A percentile compares a stretch with the other conserved stretches of the same genome.
Evolutionary conservation across 2,329 filamentous ascomycete genomes (phyloP).

Genomic region (Lasiodiplodia sp.): DNA sequence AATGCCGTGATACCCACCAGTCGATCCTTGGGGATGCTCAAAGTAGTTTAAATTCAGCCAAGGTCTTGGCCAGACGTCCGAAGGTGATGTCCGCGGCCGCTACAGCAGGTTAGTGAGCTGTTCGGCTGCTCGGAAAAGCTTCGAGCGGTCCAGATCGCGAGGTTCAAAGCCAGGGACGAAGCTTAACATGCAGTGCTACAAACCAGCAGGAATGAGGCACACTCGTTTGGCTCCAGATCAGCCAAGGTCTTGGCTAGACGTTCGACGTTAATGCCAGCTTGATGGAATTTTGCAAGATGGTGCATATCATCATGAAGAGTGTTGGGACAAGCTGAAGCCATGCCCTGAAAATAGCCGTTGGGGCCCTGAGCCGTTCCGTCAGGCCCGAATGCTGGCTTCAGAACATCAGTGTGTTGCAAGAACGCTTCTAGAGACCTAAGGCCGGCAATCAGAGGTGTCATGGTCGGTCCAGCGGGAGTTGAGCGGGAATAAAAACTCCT

Average conservation of each 20-base stretch:
- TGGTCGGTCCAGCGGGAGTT: neutral
- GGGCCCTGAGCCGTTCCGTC: neutral
- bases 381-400: neutral
- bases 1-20: slow-evolving; percentile 13
- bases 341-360: neutral
- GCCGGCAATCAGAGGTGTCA: too few relatives aligned
- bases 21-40: neutral
- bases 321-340: neutral
- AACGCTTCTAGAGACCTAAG: neutral
- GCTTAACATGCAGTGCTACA: slow-evolving; percentile 20
- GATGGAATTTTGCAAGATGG: neutral
- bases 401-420: neutral
- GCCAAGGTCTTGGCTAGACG: slow-evolving; percentile 26
- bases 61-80: slow-evolving; percentile 24
- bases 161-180: neutral
- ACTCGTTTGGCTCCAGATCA: slow-evolving; percentile 18
- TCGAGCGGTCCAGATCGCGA: neutral
- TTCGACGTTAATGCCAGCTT: slow-evolving; percentile 10
- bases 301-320: neutral
- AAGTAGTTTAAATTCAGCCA: slow-evolving; percentile 15
- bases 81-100: slow-evolving; percentile 4
- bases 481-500: slow-evolving; percentile 16
- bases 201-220: neutral
- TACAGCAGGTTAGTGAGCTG: neutral
- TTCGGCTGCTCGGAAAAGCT: neutral